Evolutionary conservation across 1,284 basidiomycete species (phyloP), one percentile per base, ranked within the genome.

Genomic region (Rhodofomes roseus): DNA sequence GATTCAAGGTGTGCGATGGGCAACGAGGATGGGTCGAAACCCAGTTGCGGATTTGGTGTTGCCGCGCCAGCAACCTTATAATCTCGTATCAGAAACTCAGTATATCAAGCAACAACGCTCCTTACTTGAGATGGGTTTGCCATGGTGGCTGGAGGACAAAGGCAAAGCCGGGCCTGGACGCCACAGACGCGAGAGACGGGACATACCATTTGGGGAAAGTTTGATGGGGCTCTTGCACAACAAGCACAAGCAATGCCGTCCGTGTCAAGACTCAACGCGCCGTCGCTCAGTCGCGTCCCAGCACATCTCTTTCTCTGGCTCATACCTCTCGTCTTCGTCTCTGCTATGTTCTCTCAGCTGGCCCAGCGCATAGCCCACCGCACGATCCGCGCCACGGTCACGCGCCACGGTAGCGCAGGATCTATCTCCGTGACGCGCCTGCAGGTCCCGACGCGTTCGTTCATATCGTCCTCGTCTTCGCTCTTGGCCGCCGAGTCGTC

Each of bases 1-100:
- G 87, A 90, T 65, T 92, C 89, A 2, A 92, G 81, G 61, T 90
- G 88, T 2, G 79, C 69, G 23, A 75, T 55, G 9, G 76, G 73
- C 7, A 78, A 64, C 7, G 60, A 57, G 25, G 68, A 54, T 4
- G 56, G 37, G 16, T 60, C 55, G 20, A 60, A 60, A 18, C 23
- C 6, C 9, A 57, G 59, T 14, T 48, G 55, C 1, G 55, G 40
- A 48, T 60, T 56, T 6, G 23, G n/a, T 22, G 55, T 31, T 4
- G 46, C 37, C 57, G 39, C 46, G n/a, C 23, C 39, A 23, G 25
- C 16, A 25, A 16, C 29, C 27, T 36, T n/a, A n/a, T n/a, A n/a
- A n/a, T n/a, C n/a, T n/a, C n/a, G n/a, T n/a, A n/a, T n/a, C n/a
- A n/a, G n/a, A n/a, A n/a, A n/a, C n/a, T n/a, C n/a, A n/a, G n/a